phyloP scores from a whole-genome alignment of 2,329 filamentous ascomycete genomes.

The Orbilia brochopaga region DNA sequence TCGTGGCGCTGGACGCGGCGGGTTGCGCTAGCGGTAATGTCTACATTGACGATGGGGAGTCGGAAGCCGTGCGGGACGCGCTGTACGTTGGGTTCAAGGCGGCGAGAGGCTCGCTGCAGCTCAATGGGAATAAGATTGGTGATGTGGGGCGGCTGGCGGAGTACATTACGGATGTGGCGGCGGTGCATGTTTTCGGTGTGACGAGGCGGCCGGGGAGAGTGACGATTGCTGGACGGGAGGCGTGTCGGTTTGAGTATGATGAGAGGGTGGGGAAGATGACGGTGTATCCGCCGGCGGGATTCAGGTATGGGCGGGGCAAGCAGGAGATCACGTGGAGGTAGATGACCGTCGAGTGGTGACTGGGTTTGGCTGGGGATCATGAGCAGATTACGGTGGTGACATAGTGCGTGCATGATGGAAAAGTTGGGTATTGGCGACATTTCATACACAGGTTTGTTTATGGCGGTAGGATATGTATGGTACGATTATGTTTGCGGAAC shows the following conservation, averaged over 20 bases:
- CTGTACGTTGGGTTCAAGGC: constrained; percentile 20
- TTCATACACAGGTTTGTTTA: too few relatives aligned
- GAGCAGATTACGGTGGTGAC: too few relatives aligned
- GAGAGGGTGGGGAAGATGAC: constrained; percentile 17
- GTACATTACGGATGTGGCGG: constrained; percentile 12
- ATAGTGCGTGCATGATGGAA: too few relatives aligned
- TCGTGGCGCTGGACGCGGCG: constrained; percentile 66
- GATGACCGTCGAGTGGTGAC: not conserved
- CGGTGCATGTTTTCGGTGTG: constrained; percentile 19
- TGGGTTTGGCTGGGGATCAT: too few relatives aligned
- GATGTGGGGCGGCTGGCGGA: constrained; percentile 13
- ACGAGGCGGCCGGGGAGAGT: constrained; percentile 9
- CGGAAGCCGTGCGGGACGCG: constrained; percentile 22
- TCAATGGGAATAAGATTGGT: constrained; percentile 18
- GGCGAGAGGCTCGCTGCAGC: constrained; percentile 5
- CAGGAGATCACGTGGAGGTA: constrained; percentile 21
- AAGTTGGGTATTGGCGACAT: too few relatives aligned
- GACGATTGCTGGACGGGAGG: constrained; percentile 5
- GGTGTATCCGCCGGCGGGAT: constrained; percentile 9
- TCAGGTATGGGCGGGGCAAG: constrained; percentile 20
- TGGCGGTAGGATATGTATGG: too few relatives aligned
- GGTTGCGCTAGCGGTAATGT: constrained; percentile 68
- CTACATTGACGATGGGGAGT: constrained; percentile 77
- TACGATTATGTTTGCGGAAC: too few relatives aligned
- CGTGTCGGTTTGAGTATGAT: constrained; percentile 16